Base-by-base conservation (phyloP, 495 filamentous ascomycete genomes). In the Xylaria scruposa region DNA sequence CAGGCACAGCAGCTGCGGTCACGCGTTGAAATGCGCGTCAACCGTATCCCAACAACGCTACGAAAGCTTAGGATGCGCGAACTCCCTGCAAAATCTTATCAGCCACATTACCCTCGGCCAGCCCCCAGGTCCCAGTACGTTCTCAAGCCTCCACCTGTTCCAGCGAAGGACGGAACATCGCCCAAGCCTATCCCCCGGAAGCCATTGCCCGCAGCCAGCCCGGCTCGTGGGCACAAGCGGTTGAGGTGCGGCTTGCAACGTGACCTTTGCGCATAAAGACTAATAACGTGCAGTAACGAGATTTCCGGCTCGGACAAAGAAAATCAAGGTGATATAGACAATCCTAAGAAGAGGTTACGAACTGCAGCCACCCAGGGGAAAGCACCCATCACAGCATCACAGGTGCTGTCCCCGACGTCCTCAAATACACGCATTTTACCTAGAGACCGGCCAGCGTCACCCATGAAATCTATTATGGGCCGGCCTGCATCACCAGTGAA, bases 21-120 rank as follows among this genome's bases (percentile, higher is more conserved):
- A 59, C 91, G 96, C 51, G 91, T 99, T 38, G 95, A 98, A 83
- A 92, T 97, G 81, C 93, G 96, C 79, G 87, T 99, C 81, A 97
- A 98, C 78, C 92, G 96, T 58, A 94, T 99, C 58, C 96, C 96
- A 9, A 85, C 88, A 49, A 88, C 90, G 17, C 81, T 97, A 70
- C 91, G 96, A 67, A 92, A 91, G 75, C 88, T 87, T 40, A 97
- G 88, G 56, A 95, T 99, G 89, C 91, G 90, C 66, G 95, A 97
- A 38, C 85, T 98, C 7, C 76, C 94, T 21, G 84, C 89, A 38
- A 86, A 77, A 63, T 81, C 77, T 42, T 56, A 74, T 15, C 69
- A 70, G 12, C 66, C 74, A 31, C 73, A 71, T 59, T 69, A 75
- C 60, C 63, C 73, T 12, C 71, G 70, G 67, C 69, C 47, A 54